Conservation (phyloP, 257 asterid species). For the Thymus mandschuricus region DNA sequence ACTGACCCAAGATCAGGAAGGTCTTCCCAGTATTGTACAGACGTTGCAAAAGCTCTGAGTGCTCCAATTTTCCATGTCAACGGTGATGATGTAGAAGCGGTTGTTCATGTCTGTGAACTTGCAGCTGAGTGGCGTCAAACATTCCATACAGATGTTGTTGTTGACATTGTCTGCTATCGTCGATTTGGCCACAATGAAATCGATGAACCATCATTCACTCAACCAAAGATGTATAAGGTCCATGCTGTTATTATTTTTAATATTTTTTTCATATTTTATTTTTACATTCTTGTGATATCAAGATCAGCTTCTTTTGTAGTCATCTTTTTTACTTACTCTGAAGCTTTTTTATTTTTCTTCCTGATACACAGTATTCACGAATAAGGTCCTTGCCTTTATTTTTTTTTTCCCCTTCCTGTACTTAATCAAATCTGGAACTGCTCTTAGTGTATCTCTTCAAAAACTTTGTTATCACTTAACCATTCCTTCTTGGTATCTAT, state of each 20-base stretch:
- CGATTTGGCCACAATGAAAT: constrained; percentile 79
- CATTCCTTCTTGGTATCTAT: constrained; percentile 12
- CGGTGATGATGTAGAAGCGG: constrained; percentile 83
- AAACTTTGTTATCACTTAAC: not conserved
- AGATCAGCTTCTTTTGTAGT: constrained; percentile 1
- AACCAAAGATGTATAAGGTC: constrained; percentile 83
- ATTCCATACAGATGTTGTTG: constrained; percentile 77
- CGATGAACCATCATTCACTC: constrained; percentile 84
- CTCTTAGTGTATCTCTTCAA: too few species aligned
- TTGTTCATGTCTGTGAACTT: constrained; percentile 71
- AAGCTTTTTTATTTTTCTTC: constrained; percentile 12
- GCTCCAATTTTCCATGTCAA: constrained; percentile 82
- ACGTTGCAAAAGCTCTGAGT: constrained; percentile 72
- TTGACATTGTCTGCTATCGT: constrained; percentile 79
- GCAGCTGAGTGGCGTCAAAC: constrained; percentile 88
- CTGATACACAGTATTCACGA: constrained; percentile 2
- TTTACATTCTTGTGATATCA: constrained; percentile 10
- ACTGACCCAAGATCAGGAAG: constrained; percentile 68
- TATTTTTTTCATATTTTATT: not conserved
- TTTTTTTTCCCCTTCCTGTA: too few species aligned
- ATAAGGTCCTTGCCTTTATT: too few species aligned
- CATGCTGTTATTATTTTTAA: constrained; percentile 17
- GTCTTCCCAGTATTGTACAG: constrained; percentile 82
- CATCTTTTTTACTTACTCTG: not conserved
- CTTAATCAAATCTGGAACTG: too few species aligned